A percentile compares a stretch with the other conserved stretches of the same genome.
Evolutionary conservation across 2,329 filamentous ascomycete genomes (phyloP).

Genomic region (Aspergillus bombycis): DNA sequence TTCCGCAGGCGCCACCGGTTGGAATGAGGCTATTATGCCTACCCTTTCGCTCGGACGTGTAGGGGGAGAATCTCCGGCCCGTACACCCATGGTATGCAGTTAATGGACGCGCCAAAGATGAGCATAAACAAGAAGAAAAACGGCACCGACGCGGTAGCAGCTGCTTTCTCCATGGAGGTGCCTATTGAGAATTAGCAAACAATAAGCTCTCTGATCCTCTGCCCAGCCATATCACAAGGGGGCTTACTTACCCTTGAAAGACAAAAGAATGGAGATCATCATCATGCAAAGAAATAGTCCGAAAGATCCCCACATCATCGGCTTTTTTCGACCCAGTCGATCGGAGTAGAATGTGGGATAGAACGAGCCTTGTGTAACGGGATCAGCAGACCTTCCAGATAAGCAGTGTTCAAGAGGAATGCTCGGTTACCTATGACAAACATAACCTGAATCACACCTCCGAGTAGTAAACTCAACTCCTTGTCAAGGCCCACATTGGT

Average conservation of each 20-base stretch:
- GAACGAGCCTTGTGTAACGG: constrained; percentile 37
- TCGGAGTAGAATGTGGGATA: constrained; percentile 53
- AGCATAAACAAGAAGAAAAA: constrained; percentile 55
- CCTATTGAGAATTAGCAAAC: constrained; percentile 15
- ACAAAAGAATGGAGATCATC: constrained; percentile 45
- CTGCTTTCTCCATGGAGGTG: constrained; percentile 39
- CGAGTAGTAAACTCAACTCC: constrained; percentile 51
- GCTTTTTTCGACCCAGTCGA: constrained; percentile 41
- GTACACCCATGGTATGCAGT: constrained; percentile 56
- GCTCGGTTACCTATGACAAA: constrained; percentile 30
- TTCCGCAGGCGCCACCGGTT: constrained; percentile 1
- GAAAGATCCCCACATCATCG: constrained; percentile 42
- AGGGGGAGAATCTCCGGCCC: constrained; percentile 56
- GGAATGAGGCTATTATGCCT: constrained; percentile 19
- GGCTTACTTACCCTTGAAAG: constrained; percentile 41
- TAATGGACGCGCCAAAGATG: constrained; percentile 49
- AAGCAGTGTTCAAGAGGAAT: neutral
- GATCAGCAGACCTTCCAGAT: constrained; percentile 6
- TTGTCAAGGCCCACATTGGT: constrained; percentile 50
- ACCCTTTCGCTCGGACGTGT: constrained; percentile 54
- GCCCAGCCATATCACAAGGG: neutral
- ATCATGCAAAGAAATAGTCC: constrained; percentile 46
- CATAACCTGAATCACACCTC: constrained; percentile 44
- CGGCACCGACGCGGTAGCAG: constrained; percentile 50
- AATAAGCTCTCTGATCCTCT: neutral